Base-by-base conservation (phyloP, 31 red algal genomes). In the Pterothamnion heteromorphum region DNA sequence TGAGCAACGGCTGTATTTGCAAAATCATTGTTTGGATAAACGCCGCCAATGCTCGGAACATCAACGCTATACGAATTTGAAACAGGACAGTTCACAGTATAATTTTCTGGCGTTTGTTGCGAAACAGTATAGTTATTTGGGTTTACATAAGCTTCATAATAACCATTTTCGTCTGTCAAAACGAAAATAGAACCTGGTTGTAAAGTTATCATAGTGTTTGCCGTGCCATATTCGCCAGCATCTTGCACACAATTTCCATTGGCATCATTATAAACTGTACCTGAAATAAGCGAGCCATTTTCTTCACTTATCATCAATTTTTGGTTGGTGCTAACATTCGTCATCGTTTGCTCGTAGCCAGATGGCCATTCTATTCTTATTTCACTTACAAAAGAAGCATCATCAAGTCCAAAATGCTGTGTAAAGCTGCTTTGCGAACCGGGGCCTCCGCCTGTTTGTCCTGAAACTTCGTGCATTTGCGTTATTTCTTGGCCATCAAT, bases 391-490 rank as follows among this genome's bases (percentile, higher is more conserved):
- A 26, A 83, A 83, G 14, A 18, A 9, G 51, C 51, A 64, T 64
- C n/a, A 18, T n/a, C 51, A 18, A 64, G 51, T 64, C 51, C 80
- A 24, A 83, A 83, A 24, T 23, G 18, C 30, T 23, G 14, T 24
- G 18, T 83, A 14, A 83, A 14, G 9, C 30, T 26, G 28, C 30
- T 83, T 83, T 83, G 80, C 30, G 20, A 14, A 20, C 80, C 80
- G 30, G 30, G 18, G 18, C 80, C 80, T 83, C 80, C 80, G 18
- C 80, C 80, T 32, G 80, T 28, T 83, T 83, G 80, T 20, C 80
- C 80, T 23, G 80, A 28, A 83, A 83, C 30, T 83, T 83, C 80
- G 18, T 26, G 21, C 80, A 83, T 83, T 83, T 83, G 80, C 80
- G 20, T 23, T 23, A 83, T 26, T 9, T 9, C 5, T 83, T 28